Base-by-base conservation (phyloP, 768 basidiomycete species). In the Amanita jacksonii region DNA sequence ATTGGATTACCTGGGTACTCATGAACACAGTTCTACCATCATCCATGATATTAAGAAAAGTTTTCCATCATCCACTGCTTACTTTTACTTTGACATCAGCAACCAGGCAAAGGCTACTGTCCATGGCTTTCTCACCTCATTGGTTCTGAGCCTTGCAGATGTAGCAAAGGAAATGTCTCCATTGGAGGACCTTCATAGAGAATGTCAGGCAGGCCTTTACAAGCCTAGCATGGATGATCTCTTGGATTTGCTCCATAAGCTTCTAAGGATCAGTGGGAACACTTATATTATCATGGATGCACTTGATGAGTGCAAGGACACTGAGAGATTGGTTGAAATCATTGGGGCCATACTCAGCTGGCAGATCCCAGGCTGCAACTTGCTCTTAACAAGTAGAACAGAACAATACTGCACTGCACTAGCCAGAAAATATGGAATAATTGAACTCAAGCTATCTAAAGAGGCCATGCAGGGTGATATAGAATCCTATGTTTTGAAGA, bases 281-380 rank as follows among this genome's bases (percentile, higher is more conserved):
- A 31, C 40, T 28, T 41, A 41, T 18, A 41, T 41, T 22, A n/a
- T 41, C 5, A 41, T 41, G 28, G 28, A 41, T 41, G 40, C 30
- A 10, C n/a, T 41, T 25, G 40, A 41, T 41, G 40, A 41, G 16
- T 30, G 40, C 7, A 18, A 16, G 28, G 10, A 31, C 3, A 5
- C 8, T 16, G 27, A 41, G 13, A 18, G 31, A 10, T 7, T 31
- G 16, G 13, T 41, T 8, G n/a, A 18, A 5, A 18, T 31, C 7
- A 18, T 41, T 3, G 18, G 31, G 20, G 31, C 16, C 10, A 9
- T 41, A 1, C 40, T 30, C 31, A 9, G 28, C 8, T 31, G 28
- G 40, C 9, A 8, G 8, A 8, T 41, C 1, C 13, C 8, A 2
- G 16, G 22, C n/a, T 41, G 27, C 12, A 25, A 41, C 12, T 12